Conservation (phyloP, 495 filamentous ascomycete genomes). For the Tuber melanosporum region DNA sequence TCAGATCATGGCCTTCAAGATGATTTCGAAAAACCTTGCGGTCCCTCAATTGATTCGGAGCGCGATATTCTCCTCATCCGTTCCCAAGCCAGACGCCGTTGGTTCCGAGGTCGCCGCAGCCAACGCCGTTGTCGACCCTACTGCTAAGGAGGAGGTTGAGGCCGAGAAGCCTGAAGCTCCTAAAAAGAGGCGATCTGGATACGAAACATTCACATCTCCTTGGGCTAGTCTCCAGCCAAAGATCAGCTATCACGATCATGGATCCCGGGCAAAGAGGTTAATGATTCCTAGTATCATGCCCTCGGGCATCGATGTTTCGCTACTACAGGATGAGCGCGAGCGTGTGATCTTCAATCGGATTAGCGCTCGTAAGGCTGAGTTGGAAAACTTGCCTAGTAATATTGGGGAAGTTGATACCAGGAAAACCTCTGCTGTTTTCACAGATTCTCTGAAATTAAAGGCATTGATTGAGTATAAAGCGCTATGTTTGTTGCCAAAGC, state of each 20-base stretch:
- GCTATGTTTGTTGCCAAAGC: slow-evolving; percentile 73
- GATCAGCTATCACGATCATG: slow-evolving; percentile 76
- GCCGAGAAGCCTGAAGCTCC: slow-evolving; percentile 48
- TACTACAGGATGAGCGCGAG: slow-evolving; percentile 75
- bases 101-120: slow-evolving; percentile 28
- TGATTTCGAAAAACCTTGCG: slow-evolving; percentile 42
- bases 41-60: slow-evolving; percentile 37
- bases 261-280: slow-evolving; percentile 60
- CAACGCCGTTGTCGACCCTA: slow-evolving; percentile 31
- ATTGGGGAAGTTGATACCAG: slow-evolving; percentile 73
- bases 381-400: slow-evolving; percentile 74
- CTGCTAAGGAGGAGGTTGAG: slow-evolving; percentile 68
- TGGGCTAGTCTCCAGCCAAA: slow-evolving; percentile 35
- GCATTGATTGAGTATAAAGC: slow-evolving; percentile 90
- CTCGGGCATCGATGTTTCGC: slow-evolving; percentile 74
- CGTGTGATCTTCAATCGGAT: slow-evolving; percentile 84
- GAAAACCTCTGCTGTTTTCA: slow-evolving; percentile 55
- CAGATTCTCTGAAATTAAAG: slow-evolving; percentile 73
- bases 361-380: slow-evolving; percentile 68
- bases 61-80: slow-evolving; percentile 40
- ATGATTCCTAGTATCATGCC: slow-evolving; percentile 84
- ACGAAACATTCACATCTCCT: slow-evolving; percentile 40
- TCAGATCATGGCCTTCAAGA: slow-evolving; percentile 43
- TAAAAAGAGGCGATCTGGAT: slow-evolving; percentile 45
- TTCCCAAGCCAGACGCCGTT: slow-evolving; percentile 42